Evolutionary conservation across 2,329 filamentous ascomycete species (phyloP), one percentile per base, ranked within the genome.

Genomic region (Ceratocystis colombiana): DNA sequence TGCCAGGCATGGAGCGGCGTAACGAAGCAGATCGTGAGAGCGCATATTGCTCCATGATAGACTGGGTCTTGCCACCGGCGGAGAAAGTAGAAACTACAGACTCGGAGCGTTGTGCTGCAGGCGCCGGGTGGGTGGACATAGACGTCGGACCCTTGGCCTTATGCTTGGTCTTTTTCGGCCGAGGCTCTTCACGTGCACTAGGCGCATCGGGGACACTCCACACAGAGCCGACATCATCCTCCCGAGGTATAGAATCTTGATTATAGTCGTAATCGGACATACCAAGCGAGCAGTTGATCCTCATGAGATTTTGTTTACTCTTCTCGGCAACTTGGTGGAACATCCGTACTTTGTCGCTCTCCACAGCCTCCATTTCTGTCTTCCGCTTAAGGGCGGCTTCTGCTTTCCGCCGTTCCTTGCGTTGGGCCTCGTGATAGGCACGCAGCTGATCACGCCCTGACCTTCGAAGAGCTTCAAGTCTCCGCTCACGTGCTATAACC

Each of bases 361-460:
- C 66, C 44, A 25, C 68, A 67, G 57, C 68, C 64, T 41, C 61
- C 61, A 44, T 66, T 37, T 57, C 67, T 44, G 25, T 68, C 45
- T 63, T 66, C 46, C 61, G 59, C 48, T 67, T 53, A 12, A 33
- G 25, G 20, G 15, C 41, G 4, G 33, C 44, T 59, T 72, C 71
- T 7, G 74, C 72, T 66, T 76, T 73, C 61, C 77, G 76, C 30
- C 74, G 71, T 33, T 72, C 74, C 20, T 70, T 72, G 44, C 73
- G 72, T 64, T 76, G 76, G 2, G 75, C 74, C 30, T 75, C 74
- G 37, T 77, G 77, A 71, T 79, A 83, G 1, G 75, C 73, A 33
- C 77, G 77, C 69, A 80, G 76, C 68, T 80, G 77, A 50, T 83
- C 80, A 63, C 80, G 78, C 22, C 80, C 81, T 50, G 78, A 76